phyloP scores from a whole-genome alignment of 768 basidiomycete genomes.

The Holtermannia corniformis region DNA sequence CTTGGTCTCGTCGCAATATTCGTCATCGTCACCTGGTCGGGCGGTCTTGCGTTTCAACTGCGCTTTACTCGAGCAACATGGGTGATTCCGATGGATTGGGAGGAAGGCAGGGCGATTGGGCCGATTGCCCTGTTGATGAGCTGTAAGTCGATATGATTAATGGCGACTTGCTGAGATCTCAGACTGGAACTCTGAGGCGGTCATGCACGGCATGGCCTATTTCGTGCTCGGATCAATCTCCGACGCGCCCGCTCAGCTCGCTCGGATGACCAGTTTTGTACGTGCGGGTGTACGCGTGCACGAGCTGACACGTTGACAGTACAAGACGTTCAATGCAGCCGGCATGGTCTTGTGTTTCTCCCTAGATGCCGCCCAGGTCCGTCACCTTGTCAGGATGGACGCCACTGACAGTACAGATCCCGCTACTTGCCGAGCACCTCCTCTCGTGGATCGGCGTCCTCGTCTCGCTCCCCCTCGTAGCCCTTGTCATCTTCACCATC shows the following conservation, averaged over 20 bases:
- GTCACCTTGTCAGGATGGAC: too few species aligned
- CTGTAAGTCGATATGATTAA: too few species aligned
- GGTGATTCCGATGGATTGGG: conserved; percentile 38
- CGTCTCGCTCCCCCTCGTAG: conserved; percentile 24
- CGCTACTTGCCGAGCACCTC: conserved; percentile 46
- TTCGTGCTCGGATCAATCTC: too few species aligned
- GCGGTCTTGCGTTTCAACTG: conserved; percentile 45
- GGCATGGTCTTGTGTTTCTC: conserved; percentile 45
- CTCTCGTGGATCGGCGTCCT: conserved; percentile 20
- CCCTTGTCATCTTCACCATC: conserved; percentile 20
- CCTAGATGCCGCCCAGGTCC: conserved; percentile 49
- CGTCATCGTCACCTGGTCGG: conserved; percentile 43
- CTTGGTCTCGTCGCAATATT: conserved; percentile 38
- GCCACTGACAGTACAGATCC: too few species aligned
- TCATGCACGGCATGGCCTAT: conserved; percentile 29
- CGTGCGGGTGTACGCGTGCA: too few species aligned
- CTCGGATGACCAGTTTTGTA: conserved; percentile 46
- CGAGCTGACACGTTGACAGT: too few species aligned
- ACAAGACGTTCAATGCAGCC: conserved; percentile 43
- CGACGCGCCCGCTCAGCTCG: conserved; percentile 47
- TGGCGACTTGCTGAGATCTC: too few species aligned
- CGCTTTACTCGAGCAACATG: conserved; percentile 38
- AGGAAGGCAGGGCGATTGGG: conserved; percentile 42
- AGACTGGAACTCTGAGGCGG: conserved; percentile 42
- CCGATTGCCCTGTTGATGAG: too few species aligned